These are phyloP conservation scores for Penicillium canariense DNA, from an alignment of 495 filamentous ascomycete species.

Conservation along the genomic window DNA sequence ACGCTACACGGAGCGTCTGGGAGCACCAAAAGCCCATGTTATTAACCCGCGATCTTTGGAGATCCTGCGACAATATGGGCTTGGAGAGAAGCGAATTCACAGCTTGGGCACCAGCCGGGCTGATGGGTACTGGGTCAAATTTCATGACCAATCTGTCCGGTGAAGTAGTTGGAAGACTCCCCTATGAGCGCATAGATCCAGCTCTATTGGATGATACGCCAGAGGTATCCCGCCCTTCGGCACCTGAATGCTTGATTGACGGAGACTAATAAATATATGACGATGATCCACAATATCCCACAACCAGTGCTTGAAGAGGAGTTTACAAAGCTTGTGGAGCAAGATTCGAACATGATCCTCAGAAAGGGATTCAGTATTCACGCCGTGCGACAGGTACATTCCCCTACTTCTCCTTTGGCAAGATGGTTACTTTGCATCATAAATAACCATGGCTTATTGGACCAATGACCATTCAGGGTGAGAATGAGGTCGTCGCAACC, in stretches of 20 bases:
- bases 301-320: slow-evolving; percentile 30
- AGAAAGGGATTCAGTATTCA: slow-evolving; percentile 15
- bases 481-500: slow-evolving; percentile 17
- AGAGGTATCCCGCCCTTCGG: slow-evolving; percentile 6
- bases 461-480: slow-evolving; percentile 5
- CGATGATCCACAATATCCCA: slow-evolving; percentile 37
- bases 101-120: slow-evolving; percentile 20
- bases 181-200: slow-evolving; percentile 33
- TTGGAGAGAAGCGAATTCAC: slow-evolving; percentile 28
- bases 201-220: slow-evolving; percentile 28
- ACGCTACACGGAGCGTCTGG: slow-evolving; percentile 25
- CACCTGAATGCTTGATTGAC: no score
- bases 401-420: neutral
- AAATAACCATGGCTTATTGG: no score
- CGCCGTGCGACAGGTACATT: slow-evolving; percentile 18
- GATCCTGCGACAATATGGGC: slow-evolving; percentile 27
- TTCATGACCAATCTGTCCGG: slow-evolving; percentile 30
- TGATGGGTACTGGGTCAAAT: slow-evolving; percentile 30
- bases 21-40: slow-evolving; percentile 31
- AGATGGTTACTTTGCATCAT: no score
- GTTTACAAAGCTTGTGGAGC: slow-evolving; percentile 1
- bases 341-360: slow-evolving; percentile 10
- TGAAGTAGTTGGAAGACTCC: slow-evolving; percentile 24
- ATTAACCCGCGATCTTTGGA: slow-evolving; percentile 30
- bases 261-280: neutral